Conservation (phyloP, 2,329 filamentous ascomycete species). For the Ophiostoma tasmaniense region DNA sequence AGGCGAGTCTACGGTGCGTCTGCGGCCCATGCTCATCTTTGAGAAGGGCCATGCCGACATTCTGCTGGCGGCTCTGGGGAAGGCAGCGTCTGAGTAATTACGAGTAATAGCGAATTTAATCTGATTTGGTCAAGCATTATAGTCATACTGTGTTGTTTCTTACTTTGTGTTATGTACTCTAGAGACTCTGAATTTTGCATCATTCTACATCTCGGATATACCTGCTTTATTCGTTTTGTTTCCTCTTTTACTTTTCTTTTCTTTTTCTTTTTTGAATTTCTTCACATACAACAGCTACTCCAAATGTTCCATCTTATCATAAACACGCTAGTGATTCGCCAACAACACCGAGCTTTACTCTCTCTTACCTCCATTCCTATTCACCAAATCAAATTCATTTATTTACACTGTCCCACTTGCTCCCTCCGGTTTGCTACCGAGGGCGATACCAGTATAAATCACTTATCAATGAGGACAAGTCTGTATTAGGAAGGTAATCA, state of each 20-base stretch:
- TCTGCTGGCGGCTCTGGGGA: constrained; percentile 68
- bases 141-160: background rate
- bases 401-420: background rate
- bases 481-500: constrained; percentile 5
- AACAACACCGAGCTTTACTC: background rate
- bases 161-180: no score
- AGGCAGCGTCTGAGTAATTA: constrained; percentile 41
- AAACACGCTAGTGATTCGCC: background rate
- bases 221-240: background rate
- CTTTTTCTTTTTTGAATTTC: background rate
- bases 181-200: no score
- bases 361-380: background rate
- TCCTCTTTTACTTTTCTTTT: background rate
- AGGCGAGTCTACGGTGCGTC: constrained; percentile 64
- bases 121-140: background rate
- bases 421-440: background rate
- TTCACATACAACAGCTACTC: background rate
- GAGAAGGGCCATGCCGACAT: constrained; percentile 86
- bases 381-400: background rate
- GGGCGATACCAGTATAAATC: background rate
- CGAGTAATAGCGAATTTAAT: background rate
- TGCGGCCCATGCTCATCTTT: constrained; percentile 86
- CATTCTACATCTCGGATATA: background rate
- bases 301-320: background rate
- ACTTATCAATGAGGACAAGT: background rate